Conservation (phyloP, 2,329 filamentous ascomycete genomes). For the Cladosporium sp. region DNA sequence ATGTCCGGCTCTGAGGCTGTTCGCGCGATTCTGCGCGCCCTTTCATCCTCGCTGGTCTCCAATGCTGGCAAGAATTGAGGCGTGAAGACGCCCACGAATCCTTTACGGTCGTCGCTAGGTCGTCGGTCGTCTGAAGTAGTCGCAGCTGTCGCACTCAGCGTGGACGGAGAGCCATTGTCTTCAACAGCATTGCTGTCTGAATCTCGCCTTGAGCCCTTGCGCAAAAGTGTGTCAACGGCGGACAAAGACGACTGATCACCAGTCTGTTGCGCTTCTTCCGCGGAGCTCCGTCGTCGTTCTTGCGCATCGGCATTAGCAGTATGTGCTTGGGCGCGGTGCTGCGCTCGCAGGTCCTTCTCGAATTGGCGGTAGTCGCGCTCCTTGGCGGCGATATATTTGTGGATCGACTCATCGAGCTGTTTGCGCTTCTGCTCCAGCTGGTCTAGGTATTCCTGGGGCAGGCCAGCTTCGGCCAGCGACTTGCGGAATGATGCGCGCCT, state of each 20-base stretch:
- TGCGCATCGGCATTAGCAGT: slow-evolving; percentile 5
- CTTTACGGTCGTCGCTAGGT: slow-evolving; percentile 27
- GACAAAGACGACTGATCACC: slow-evolving; percentile 12
- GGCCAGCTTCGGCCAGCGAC: slow-evolving; percentile 17
- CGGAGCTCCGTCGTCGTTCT: slow-evolving; percentile 6
- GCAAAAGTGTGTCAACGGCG: slow-evolving; percentile 22
- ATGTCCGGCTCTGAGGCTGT: slow-evolving; percentile 24
- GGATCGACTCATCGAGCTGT: slow-evolving; percentile 35
- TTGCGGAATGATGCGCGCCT: slow-evolving; percentile 20
- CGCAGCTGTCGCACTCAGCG: slow-evolving; percentile 7
- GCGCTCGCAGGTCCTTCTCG: slow-evolving; percentile 29
- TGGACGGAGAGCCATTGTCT: slow-evolving; percentile 9
- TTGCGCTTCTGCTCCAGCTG: slow-evolving; percentile 33
- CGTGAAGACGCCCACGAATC: slow-evolving; percentile 35
- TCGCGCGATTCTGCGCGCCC: slow-evolving; percentile 16
- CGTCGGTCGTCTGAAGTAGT: slow-evolving; percentile 24
- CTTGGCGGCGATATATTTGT: slow-evolving; percentile 35
- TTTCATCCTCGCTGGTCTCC: slow-evolving; percentile 19
- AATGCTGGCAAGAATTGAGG: slow-evolving; percentile 32
- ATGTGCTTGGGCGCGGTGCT: slow-evolving; percentile 1
- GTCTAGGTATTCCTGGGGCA: slow-evolving; percentile 29
- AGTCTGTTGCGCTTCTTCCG: slow-evolving; percentile 11
- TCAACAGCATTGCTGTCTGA: slow-evolving; percentile 14
- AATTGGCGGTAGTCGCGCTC: slow-evolving; percentile 34
- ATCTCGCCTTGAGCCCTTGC: slow-evolving; percentile 19